phyloP scores from a whole-genome alignment of 306 rosid species.

The Dicorynia guianensis region DNA sequence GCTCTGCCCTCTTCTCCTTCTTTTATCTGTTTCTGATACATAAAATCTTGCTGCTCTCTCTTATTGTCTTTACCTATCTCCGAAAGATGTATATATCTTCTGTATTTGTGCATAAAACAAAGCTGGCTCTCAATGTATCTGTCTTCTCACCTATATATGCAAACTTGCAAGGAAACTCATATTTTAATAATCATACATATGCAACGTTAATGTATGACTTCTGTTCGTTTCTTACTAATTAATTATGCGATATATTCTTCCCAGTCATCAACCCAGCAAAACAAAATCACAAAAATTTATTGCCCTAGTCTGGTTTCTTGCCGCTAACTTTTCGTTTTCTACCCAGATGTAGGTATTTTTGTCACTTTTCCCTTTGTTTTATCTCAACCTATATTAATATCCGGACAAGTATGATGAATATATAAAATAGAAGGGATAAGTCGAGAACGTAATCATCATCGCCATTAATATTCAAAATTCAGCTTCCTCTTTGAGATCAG shows the following conservation, averaged over 20 bases:
- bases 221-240: background rate
- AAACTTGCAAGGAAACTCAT: background rate
- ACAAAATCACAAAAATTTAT: background rate
- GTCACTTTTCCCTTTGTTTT: background rate
- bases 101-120: constrained; percentile 22
- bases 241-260: constrained; percentile 3
- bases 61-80: constrained; percentile 15
- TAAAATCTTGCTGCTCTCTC: background rate
- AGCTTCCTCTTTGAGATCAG: background rate
- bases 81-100: background rate
- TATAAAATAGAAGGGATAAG: constrained; percentile 2
- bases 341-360: constrained; percentile 27
- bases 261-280: background rate
- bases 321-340: constrained; percentile 27
- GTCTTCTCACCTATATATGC: background rate
- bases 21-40: constrained; percentile 4
- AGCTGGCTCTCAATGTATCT: background rate
- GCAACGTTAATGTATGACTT: background rate
- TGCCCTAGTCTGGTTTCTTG: constrained; percentile 27
- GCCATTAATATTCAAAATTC: constrained; percentile 31
- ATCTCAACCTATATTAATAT: background rate
- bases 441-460: constrained; percentile 27
- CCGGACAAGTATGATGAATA: background rate
- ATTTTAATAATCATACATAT: background rate
- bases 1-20: background rate